phyloP scores from a whole-genome alignment of 2,329 filamentous ascomycete genomes.

The Stagonosporopsis chrysanthemi region DNA sequence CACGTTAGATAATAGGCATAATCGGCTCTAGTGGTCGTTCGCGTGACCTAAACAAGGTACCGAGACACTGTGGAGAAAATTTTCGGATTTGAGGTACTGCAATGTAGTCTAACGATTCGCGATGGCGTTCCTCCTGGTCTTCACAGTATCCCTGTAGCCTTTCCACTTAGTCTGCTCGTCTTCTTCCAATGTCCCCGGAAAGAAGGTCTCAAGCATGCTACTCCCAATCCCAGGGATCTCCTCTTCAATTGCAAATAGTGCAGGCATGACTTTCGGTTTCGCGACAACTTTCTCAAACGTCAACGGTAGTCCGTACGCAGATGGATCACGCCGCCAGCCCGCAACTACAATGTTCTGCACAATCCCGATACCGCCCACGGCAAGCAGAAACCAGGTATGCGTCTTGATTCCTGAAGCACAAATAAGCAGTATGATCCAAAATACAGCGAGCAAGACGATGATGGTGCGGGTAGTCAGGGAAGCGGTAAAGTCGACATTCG shows the following conservation, averaged over 20 bases:
- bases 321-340: slow-evolving; percentile 20
- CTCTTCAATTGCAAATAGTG: neutral
- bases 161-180: neutral
- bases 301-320: slow-evolving; percentile 18
- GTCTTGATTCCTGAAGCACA: neutral
- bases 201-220: neutral
- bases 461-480: neutral
- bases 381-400: slow-evolving; percentile 29
- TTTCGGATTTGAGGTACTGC: too few relatives aligned
- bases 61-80: too few relatives aligned
- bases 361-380: slow-evolving; percentile 31
- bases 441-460: neutral
- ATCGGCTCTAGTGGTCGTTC: too few relatives aligned
- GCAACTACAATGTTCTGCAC: slow-evolving; percentile 33
- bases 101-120: too few relatives aligned
- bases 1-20: too few relatives aligned
- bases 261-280: neutral
- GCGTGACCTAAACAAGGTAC: too few relatives aligned
- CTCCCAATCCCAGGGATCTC: neutral
- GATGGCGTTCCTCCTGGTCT: too few relatives aligned
- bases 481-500: slow-evolving; percentile 19
- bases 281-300: neutral
- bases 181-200: neutral
- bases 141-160: too few relatives aligned
- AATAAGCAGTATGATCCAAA: neutral